Percentiles rank a stretch among this genome's conserved stretches.
Evolutionary conservation across 179 eudicot genomes (phyloP).

Genomic region (Gypsophila paniculata): DNA sequence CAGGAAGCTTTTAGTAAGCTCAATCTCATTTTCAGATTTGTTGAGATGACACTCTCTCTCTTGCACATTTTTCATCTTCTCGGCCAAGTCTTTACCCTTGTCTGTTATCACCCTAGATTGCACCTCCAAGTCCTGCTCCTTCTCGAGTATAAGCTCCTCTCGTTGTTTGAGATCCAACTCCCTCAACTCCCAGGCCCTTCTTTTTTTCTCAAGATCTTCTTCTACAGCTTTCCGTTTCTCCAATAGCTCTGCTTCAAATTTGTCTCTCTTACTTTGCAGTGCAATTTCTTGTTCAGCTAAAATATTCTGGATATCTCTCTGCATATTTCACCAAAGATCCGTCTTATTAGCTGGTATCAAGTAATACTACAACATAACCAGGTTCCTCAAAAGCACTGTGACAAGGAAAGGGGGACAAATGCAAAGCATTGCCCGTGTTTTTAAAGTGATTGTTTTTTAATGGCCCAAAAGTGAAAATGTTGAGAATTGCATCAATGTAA

Average conservation of each 20-base stretch:
- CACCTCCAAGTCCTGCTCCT: constrained; percentile 62
- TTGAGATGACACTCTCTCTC: constrained; percentile 56
- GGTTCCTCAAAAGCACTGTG: not conserved
- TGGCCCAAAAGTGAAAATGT: not conserved
- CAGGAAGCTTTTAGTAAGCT: constrained; percentile 37
- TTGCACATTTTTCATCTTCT: constrained; percentile 40
- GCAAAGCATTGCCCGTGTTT: not conserved
- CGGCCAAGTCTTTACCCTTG: constrained; percentile 60
- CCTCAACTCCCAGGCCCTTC: constrained; percentile 82
- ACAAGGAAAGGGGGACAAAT: not conserved
- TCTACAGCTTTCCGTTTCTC: constrained; percentile 54
- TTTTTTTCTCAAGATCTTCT: constrained; percentile 64
- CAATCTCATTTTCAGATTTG: constrained; percentile 48
- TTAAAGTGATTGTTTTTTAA: not conserved
- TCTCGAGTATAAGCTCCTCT: constrained; percentile 62
- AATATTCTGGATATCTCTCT: constrained; percentile 56
- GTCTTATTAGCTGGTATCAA: constrained; percentile 12
- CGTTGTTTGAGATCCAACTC: constrained; percentile 69
- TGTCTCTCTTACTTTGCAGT: constrained; percentile 42
- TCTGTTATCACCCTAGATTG: constrained; percentile 53
- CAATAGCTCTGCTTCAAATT: constrained; percentile 56
- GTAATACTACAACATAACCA: not conserved
- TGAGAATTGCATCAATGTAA: not conserved
- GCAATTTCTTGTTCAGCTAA: constrained; percentile 57
- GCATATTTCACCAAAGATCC: constrained; percentile 25